Evolutionary conservation across 257 asterid genomes (phyloP).

Genomic region (Solanum piurae): DNA sequence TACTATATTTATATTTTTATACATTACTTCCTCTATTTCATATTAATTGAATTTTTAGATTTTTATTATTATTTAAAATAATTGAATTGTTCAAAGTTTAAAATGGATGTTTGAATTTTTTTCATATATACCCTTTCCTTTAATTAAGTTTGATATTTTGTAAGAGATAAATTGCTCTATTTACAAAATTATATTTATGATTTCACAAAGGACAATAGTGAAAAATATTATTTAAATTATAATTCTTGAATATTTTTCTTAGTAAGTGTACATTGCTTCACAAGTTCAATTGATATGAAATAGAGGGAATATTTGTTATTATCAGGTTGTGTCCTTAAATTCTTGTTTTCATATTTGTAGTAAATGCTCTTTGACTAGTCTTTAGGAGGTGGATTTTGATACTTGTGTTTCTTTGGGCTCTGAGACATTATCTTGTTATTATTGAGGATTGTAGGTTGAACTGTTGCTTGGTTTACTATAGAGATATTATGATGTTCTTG

Average conservation of each 20-base stretch:
- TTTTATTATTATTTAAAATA: too few relatives aligned
- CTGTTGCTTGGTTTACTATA: neutral
- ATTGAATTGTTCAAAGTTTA: too few relatives aligned
- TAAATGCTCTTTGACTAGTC: neutral
- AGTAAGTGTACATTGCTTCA: neutral
- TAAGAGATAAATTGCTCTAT: neutral
- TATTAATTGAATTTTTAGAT: too few relatives aligned
- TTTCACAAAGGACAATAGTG: too few relatives aligned
- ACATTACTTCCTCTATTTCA: too few relatives aligned
- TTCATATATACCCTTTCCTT: neutral
- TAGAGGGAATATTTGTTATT: neutral
- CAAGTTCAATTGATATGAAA: neutral
- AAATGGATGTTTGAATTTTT: neutral
- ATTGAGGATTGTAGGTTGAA: neutral
- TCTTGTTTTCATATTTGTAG: neutral
- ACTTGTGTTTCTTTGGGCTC: neutral
- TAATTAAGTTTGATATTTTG: neutral
- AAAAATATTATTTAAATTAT: too few relatives aligned
- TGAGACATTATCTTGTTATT: neutral
- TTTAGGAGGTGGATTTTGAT: neutral
- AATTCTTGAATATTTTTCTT: too few relatives aligned
- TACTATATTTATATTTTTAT: neutral
- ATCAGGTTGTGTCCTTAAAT: neutral
- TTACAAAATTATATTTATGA: too few relatives aligned
- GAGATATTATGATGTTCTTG: neutral